Evolutionary conservation across 306 rosid species (phyloP), one percentile per base, ranked within the genome.

Genomic region (Vigna hirtella): DNA sequence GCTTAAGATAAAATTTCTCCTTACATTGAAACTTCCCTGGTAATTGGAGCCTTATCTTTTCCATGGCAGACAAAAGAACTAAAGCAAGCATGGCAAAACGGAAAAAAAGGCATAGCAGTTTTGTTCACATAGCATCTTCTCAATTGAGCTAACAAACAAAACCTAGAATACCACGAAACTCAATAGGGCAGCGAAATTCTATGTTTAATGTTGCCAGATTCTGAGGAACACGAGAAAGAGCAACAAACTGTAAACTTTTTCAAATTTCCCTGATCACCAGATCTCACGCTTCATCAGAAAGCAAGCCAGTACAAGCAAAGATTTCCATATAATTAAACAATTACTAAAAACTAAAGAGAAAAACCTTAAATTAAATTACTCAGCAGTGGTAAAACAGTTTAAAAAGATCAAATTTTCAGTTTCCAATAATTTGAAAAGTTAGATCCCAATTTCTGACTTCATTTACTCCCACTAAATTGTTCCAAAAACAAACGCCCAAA

Each of bases 41-140:
- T 76, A 52, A 77, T 57, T 75, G 50, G 48, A 20, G 18, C 78
- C 81, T 83, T 81, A 85, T 17, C 47, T 79, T 87, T 81, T 82
- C 85, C 85, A 58, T 42, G 16, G 77, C 68, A 52, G 78, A 34
- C 76, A 85, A 38, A 73, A 80, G 82, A 66, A 85, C 86, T 83
- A 62, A 86, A 78, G 76, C 64, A 80, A 77, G 87, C 85, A 57
- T 87, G 80, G 12, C 76, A 77, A 74, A 89, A 83, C 64, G 69
- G 58, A 63, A 73, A 83, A 83, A 30, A 87, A 92, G 34, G 92
- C 83, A 78, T 87, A 83, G 75, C 87, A 85, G 13, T 73, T 81
- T 83, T 87, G 84, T 73, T 87, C 78, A 67, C 82, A 69, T 84
- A 81, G 83, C 88, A 87, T 69, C 87, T 83, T 82, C 81, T 87